Base-by-base conservation (phyloP, 139 green algal genomes). In the Chlamydomonas sp. region DNA sequence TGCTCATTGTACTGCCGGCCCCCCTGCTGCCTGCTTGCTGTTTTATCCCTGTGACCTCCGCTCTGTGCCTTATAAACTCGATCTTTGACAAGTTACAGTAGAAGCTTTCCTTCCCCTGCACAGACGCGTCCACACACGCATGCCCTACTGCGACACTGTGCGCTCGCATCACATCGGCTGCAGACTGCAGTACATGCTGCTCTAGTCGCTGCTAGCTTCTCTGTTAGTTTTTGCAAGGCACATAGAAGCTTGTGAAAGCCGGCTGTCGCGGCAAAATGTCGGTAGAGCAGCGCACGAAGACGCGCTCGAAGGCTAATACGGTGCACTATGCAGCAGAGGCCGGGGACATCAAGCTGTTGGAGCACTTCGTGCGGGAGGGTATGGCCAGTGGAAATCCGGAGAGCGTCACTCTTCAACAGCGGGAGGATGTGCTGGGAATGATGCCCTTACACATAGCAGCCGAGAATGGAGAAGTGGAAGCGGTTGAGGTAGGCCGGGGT, bases 391-490 rank as follows among this genome's bases (percentile, higher is more conserved):
- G 84, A 14, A 82, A 88, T 31, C 84, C 84, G 1, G 84, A 88
- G 17, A 83, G 75, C 59, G 84, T 88, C 57, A 88, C 84, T 2
- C 82, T 93, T 10, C 90, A 93, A 49, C 57, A 58, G 5, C 72
- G 77, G 12, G 90, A 93, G 79, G 80, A 88, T 31, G 73, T 93
- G 63, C 77, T 93, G 59, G 88, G 88, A 2, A 91, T 91, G 83
- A 91, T 90, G 84, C 90, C 90, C 10, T 20, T 93, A 31, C 90
- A 93, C 63, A 78, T 91, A 2, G 90, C 90, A 1, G 76, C 80
- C 17, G 90, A 93, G 75, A 86, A 87, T 17, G 87, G 87, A 15
- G 87, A 93, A n/a, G 6, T 79, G 1, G 81, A 88, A 10, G 62
- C 87, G 1, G 83, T 93, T 12, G 69, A 93, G 80, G 88, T 90